Percentiles rank a stretch among this genome's conserved stretches.
Conservation (phyloP, 1,139 yeast species). For the Debaryomyces nepalensis region DNA sequence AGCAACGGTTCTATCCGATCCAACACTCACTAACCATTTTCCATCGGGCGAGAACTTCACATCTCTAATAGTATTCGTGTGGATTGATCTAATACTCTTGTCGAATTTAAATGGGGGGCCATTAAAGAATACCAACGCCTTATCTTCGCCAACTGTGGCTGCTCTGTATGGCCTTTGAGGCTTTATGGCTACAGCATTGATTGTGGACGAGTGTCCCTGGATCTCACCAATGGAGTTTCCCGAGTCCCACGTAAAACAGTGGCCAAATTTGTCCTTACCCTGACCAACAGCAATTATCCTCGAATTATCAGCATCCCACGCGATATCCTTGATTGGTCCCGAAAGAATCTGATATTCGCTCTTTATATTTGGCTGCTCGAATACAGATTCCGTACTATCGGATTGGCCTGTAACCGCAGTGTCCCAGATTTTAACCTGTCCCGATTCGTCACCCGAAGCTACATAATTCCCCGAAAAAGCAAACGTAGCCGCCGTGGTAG, state of each 20-base stretch:
- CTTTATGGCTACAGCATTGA: slow-evolving; percentile 83
- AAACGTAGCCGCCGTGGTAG: slow-evolving; percentile 82
- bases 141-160: slow-evolving; percentile 90
- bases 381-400: slow-evolving; percentile 21
- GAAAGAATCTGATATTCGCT: slow-evolving; percentile 82
- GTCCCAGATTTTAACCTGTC: slow-evolving; percentile 90
- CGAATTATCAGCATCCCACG: slow-evolving; percentile 91
- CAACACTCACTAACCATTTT: slow-evolving; percentile 73
- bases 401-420: slow-evolving; percentile 32
- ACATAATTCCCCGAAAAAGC: slow-evolving; percentile 89
- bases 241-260: slow-evolving; percentile 89
- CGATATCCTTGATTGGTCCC: slow-evolving; percentile 80
- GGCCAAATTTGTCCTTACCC: slow-evolving; percentile 91
- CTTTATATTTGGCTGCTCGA: slow-evolving; percentile 63
- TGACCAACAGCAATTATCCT: slow-evolving; percentile 94
- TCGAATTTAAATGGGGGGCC: slow-evolving; percentile 95
- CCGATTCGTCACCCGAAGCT: slow-evolving; percentile 91
- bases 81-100: slow-evolving; percentile 72
- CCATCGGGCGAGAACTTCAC: slow-evolving; percentile 85
- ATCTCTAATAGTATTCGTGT: slow-evolving; percentile 78
- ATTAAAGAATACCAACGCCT: slow-evolving; percentile 77
- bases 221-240: slow-evolving; percentile 97
- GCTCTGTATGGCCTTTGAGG: slow-evolving; percentile 94
- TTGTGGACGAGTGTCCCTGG: slow-evolving; percentile 86
- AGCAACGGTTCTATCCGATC: slow-evolving; percentile 79